A percentile compares a stretch with the other conserved stretches of the same genome.
These are phyloP conservation scores for Trichosporon asahii DNA, from an alignment of 1,284 basidiomycete genomes.

Conservation along the genomic window DNA sequence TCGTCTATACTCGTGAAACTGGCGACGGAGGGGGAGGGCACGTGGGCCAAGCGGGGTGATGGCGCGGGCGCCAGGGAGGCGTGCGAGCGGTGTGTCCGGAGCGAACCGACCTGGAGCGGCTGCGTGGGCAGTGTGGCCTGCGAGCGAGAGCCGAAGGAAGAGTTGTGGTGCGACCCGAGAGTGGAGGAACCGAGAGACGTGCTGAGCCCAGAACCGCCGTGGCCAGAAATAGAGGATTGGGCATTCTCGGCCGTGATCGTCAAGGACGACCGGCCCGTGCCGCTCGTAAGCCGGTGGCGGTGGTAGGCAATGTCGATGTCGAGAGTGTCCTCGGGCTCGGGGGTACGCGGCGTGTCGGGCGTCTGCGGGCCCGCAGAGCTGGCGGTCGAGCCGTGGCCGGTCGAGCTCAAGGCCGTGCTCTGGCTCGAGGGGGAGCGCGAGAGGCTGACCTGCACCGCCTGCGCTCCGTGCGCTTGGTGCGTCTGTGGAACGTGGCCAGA, in stretches of 20 bases:
- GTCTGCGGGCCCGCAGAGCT: background rate
- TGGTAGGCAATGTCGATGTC: constrained; percentile 13
- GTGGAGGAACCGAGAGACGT: background rate
- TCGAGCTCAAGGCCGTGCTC: background rate
- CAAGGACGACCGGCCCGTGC: constrained; percentile 6
- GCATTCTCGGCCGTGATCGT: constrained; percentile 5
- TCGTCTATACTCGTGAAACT: background rate
- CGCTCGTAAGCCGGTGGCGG: constrained; percentile 14
- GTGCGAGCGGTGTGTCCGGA: background rate
- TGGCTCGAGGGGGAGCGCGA: background rate
- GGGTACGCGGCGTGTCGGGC: background rate
- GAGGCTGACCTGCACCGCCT: background rate
- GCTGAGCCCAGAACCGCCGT: background rate
- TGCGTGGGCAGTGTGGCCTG: background rate
- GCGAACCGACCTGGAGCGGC: background rate
- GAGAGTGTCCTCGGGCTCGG: background rate
- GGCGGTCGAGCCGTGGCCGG: too few species aligned
- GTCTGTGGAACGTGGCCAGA: too few species aligned
- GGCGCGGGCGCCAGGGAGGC: background rate
- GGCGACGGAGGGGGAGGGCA: background rate
- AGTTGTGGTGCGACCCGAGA: background rate
- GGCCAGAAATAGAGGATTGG: background rate
- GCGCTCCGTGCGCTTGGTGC: too few species aligned
- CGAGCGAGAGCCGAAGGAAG: background rate
- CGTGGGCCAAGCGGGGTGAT: background rate